These are phyloP conservation scores for Alternaria viburni DNA, from an alignment of 2,329 filamentous ascomycete genomes.

Conservation along the genomic window DNA sequence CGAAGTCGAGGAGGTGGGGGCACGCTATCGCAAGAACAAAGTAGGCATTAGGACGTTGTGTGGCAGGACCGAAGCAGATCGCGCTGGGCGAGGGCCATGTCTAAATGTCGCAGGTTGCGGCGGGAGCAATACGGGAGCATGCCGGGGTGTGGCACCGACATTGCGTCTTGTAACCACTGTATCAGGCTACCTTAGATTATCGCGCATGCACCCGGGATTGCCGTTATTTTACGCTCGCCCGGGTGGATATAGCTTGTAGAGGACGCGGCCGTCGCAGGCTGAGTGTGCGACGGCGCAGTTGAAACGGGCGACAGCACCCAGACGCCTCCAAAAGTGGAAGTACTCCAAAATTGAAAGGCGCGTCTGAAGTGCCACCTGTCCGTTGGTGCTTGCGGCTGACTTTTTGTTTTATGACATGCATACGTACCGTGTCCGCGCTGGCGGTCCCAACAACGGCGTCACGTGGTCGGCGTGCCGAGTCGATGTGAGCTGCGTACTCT, in stretches of 20 bases:
- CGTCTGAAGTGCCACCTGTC: neutral
- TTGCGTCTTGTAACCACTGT: slow-evolving; percentile 31
- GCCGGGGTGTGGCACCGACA: slow-evolving; percentile 16
- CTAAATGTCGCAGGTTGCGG: slow-evolving; percentile 19
- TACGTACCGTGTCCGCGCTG: neutral
- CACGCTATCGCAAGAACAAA: slow-evolving; percentile 1
- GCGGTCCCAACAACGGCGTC: neutral
- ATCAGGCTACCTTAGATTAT: slow-evolving; percentile 25
- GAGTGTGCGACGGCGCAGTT: neutral
- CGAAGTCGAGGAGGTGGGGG: neutral
- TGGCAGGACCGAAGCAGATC: slow-evolving; percentile 11
- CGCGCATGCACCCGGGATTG: slow-evolving; percentile 6
- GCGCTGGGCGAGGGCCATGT: slow-evolving; percentile 21
- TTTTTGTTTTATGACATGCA: neutral
- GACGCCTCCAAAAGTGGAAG: neutral
- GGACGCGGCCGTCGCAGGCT: neutral
- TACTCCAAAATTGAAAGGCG: neutral
- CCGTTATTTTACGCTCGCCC: slow-evolving; percentile 11
- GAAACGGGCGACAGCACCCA: neutral
- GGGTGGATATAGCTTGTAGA: slow-evolving; percentile 1
- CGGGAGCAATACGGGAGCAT: slow-evolving; percentile 14
- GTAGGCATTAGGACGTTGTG: slow-evolving; percentile 3
- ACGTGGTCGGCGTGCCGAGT: neutral
- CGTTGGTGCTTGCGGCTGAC: neutral
- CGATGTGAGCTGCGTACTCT: neutral